Evolutionary conservation across 2,329 filamentous ascomycete genomes (phyloP).

Genomic region (Eutypa lata): DNA sequence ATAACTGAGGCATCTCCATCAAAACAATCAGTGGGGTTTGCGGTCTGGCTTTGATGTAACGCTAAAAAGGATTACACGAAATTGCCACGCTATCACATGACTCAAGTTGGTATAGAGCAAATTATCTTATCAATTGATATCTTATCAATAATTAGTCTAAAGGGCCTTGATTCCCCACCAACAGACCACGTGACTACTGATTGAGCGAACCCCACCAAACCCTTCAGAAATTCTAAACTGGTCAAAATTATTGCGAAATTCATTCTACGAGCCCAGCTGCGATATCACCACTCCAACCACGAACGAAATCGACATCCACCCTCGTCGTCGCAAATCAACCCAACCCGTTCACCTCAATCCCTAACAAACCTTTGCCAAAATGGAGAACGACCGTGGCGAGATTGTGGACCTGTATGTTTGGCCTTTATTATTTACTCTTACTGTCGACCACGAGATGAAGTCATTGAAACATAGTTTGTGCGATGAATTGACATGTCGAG

Average conservation of each 20-base stretch:
- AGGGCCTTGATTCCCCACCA: neutral
- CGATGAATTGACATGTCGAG: neutral
- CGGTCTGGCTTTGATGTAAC: no score
- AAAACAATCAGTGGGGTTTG: neutral
- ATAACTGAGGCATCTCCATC: neutral
- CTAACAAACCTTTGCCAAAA: conserved; percentile 58
- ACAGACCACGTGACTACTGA: neutral
- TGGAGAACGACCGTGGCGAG: conserved; percentile 99
- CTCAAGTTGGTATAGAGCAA: neutral
- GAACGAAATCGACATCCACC: neutral
- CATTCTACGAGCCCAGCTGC: neutral
- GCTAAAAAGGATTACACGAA: neutral
- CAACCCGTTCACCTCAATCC: conserved; percentile 26
- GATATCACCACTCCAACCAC: neutral
- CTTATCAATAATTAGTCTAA: neutral
- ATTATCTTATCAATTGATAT: neutral
- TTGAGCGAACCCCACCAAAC: neutral
- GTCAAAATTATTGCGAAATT: neutral
- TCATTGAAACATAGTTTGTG: no score
- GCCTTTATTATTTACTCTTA: conserved; percentile 12
- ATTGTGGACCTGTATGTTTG: conserved; percentile 95
- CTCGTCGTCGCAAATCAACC: conserved; percentile 2
- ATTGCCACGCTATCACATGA: neutral
- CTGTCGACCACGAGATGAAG: neutral
- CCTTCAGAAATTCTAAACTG: neutral